Evolutionary conservation across 2,329 filamentous ascomycete species (phyloP).

Genomic region (Paecilomyces variotii): DNA sequence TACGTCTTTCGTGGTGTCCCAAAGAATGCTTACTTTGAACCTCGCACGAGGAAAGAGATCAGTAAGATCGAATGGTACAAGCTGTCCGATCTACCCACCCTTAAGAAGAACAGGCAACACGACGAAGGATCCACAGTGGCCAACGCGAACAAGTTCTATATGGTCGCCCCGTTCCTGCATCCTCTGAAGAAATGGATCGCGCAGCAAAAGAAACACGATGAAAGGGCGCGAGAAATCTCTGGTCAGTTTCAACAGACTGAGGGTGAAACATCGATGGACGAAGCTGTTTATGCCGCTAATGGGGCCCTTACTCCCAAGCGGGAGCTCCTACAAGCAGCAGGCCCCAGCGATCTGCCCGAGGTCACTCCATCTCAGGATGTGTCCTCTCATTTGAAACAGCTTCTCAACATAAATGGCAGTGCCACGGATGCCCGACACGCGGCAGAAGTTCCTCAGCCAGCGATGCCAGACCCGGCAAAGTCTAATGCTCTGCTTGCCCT

Average conservation of each 20-base stretch:
- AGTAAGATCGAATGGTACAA: constrained; percentile 96
- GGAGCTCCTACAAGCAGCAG: constrained; percentile 13
- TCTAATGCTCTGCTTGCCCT: constrained; percentile 50
- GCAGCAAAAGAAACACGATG: constrained; percentile 70
- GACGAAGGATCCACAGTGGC: constrained; percentile 48
- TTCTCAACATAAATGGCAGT: constrained; percentile 32
- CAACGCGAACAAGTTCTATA: constrained; percentile 87
- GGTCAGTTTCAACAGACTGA: constrained; percentile 38
- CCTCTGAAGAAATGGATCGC: constrained; percentile 84
- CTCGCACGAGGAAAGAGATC: constrained; percentile 91
- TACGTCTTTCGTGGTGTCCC: constrained; percentile 88
- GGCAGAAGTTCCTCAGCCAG: constrained; percentile 10
- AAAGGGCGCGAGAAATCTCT: constrained; percentile 37
- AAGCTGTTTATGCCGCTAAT: constrained; percentile 25
- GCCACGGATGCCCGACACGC: constrained; percentile 3
- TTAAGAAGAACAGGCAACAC: constrained; percentile 64
- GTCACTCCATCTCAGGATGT: constrained; percentile 35
- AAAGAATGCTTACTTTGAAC: constrained; percentile 79
- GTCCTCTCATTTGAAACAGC: constrained; percentile 45
- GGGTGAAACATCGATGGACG: constrained; percentile 53
- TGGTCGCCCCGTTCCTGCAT: constrained; percentile 88
- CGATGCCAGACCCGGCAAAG: constrained; percentile 29
- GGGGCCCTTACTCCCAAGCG: constrained; percentile 12
- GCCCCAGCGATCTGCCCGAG: constrained; percentile 34
- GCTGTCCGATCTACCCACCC: constrained; percentile 76